phyloP scores from a whole-genome alignment of 768 basidiomycete genomes.

The Amylocystis lapponica region DNA sequence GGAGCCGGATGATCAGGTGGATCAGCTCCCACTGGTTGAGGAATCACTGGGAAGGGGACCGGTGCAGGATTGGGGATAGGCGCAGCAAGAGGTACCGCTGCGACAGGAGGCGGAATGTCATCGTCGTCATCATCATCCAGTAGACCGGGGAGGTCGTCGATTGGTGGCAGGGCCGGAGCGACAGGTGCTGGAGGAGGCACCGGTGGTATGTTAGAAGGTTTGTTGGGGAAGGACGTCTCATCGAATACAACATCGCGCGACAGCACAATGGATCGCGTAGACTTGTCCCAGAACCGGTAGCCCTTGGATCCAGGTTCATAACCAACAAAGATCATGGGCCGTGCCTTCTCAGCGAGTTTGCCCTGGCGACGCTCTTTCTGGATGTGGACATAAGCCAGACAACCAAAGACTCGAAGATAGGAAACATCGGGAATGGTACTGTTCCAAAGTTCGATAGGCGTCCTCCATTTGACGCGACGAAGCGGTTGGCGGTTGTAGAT shows the following conservation, averaged over 20 bases:
- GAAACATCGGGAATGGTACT: conserved; percentile 21
- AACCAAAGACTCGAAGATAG: conserved; percentile 33
- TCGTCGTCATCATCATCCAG: conserved; percentile 4
- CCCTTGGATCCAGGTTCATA: conserved; percentile 30
- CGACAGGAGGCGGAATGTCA: background rate
- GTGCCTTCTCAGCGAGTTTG: too few species aligned
- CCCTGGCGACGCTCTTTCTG: conserved; percentile 28
- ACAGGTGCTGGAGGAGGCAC: background rate
- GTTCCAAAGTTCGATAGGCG: conserved; percentile 22
- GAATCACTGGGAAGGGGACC: background rate
- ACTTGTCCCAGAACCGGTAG: conserved; percentile 26
- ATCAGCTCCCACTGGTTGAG: too few species aligned
- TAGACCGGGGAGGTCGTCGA: too few species aligned
- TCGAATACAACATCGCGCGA: conserved; percentile 10
- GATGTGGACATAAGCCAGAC: conserved; percentile 32
- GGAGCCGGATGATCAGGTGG: background rate
- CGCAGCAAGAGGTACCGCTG: background rate
- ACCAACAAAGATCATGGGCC: conserved; percentile 28
- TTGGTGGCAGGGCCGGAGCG: background rate
- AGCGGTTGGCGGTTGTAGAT: too few species aligned
- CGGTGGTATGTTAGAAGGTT: background rate
- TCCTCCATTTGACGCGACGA: too few species aligned
- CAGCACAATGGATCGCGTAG: conserved; percentile 5
- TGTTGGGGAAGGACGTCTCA: conserved; percentile 5
- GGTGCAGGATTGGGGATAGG: conserved; percentile 1